Base-by-base conservation (phyloP, 2,329 filamentous ascomycete species). In the Dendryphion nanum region DNA sequence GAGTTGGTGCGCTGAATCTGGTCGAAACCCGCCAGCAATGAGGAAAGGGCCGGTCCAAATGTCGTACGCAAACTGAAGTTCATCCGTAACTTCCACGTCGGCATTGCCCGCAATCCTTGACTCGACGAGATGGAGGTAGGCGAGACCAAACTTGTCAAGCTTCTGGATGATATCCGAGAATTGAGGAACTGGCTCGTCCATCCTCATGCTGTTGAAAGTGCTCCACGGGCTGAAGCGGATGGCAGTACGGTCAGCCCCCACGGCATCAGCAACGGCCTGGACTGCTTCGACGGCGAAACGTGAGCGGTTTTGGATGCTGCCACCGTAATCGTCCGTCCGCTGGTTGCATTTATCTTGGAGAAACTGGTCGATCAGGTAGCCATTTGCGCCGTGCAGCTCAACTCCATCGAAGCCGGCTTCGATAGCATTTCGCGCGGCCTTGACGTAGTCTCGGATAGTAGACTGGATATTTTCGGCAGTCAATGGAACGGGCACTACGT, bases 181-280 rank as follows among this genome's bases (percentile, higher is more conserved):
- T 44, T 86, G 81, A 0, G 81, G 77, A 6, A 78, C 53, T 0
- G 82, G 81, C 30, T 86, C 72, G 0, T 60, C 47, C 78, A 85
- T 83, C 20, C 67, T 65, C 81, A 86, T 82, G 20, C 73, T 74
- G 42, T 85, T 79, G 64, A 81, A 85, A 0, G 64, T 62, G 34
- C 73, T 77, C 66, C 75, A 85, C 0, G 82, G 83, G 3, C 71
- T 77, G 4, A 86, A 59, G 2, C 82, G 74, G 19, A 85, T 74
- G 1, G 71, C 82, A 0, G 50, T 72, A 78, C 2, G 74, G 70
- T 85, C 70, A 0, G 68, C 68, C 51, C 85, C 81, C 12, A 79
- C 61, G 0, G 76, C 73, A 0, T 66, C 61, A 0, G 66, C 61
- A 3, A 79, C 71, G 0, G 75, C 75, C 29, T 74, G 67, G 0